These are phyloP conservation scores for Kandelia obovata DNA, from an alignment of 345 rosid species.

Conservation along the genomic window DNA sequence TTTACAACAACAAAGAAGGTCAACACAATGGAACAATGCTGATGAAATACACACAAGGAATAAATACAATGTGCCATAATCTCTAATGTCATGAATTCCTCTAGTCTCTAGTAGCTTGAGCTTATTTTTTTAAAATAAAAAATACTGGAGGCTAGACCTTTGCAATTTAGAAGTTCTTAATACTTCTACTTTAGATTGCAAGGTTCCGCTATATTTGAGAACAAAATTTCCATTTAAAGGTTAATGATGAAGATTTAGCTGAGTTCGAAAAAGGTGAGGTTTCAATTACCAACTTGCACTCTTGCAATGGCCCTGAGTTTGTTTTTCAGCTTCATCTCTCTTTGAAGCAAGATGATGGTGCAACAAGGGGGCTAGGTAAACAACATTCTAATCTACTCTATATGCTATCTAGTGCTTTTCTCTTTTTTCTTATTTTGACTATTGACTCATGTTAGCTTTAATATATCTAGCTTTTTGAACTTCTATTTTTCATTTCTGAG, in stretches of 20 bases:
- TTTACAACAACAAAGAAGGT: no score
- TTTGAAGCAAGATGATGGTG: slow-evolving; percentile 11
- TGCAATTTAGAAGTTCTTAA: no score
- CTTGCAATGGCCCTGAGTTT: slow-evolving; percentile 61
- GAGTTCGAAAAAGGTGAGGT: slow-evolving; percentile 59
- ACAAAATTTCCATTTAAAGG: slow-evolving; percentile 30
- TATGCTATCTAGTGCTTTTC: background rate
- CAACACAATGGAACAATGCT: no score
- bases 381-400: background rate
- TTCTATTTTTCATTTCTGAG: background rate
- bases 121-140: no score
- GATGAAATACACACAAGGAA: no score
- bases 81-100: no score
- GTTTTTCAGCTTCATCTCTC: slow-evolving; percentile 43
- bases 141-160: no score
- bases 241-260: slow-evolving; percentile 58
- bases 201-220: background rate
- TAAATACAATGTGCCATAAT: no score
- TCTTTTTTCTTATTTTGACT: background rate
- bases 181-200: no score
- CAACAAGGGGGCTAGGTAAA: slow-evolving; percentile 18
- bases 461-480: no score
- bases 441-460: background rate
- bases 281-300: slow-evolving; percentile 57
- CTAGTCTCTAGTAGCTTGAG: no score